phyloP scores from a whole-genome alignment of 2,329 filamentous ascomycete genomes.

The Aspergillus sp. region DNA sequence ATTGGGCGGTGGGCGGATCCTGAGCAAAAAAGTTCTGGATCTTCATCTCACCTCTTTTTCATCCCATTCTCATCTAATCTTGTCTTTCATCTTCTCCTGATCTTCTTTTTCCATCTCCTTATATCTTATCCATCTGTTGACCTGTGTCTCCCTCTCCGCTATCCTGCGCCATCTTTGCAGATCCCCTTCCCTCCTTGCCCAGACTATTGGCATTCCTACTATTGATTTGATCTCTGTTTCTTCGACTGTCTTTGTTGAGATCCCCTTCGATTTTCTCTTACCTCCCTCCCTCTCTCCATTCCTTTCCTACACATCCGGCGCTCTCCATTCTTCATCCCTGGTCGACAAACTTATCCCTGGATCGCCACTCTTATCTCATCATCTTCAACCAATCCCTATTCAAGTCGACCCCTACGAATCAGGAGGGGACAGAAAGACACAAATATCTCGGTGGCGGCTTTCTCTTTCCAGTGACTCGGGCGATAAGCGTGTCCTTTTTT shows the following conservation, averaged over 20 bases:
- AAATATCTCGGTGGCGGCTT: not conserved
- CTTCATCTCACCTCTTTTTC: not conserved
- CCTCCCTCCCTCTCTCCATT: not conserved
- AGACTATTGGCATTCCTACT: not conserved
- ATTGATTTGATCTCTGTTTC: not conserved
- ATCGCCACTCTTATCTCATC: slow-evolving; percentile 6
- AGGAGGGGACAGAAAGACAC: not conserved
- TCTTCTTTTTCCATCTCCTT: not conserved
- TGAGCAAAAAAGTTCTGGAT: not conserved
- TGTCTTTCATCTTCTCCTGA: not conserved
- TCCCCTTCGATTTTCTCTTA: slow-evolving; percentile 1
- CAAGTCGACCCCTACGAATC: not conserved
- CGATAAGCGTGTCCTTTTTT: not conserved
- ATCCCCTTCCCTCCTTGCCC: not conserved
- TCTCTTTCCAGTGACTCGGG: not conserved
- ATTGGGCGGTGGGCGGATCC: not conserved
- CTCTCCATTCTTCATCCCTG: slow-evolving; percentile 8
- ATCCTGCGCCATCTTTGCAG: not conserved
- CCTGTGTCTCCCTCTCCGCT: not conserved
- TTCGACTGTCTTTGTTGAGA: not conserved
- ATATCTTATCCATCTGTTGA: not conserved
- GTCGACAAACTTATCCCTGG: slow-evolving; percentile 3
- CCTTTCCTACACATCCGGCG: slow-evolving; percentile 2
- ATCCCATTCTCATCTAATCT: not conserved
- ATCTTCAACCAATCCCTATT: not conserved